phyloP scores from a whole-genome alignment of 352 stramenopile species.

The Thalassiosira pacifica region DNA sequence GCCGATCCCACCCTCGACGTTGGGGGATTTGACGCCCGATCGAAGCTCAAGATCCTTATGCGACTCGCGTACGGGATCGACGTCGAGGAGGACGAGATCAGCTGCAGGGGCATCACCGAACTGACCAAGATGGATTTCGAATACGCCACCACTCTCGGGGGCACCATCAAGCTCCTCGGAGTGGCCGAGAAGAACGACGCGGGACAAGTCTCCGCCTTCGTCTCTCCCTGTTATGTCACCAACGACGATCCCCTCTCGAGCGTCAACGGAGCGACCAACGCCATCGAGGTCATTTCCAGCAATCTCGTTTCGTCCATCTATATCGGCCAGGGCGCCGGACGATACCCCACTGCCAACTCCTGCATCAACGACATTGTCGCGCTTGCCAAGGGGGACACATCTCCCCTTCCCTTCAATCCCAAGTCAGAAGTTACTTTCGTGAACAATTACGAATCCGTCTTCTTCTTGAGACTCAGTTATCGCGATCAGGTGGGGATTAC shows the following conservation, averaged over 20 bases:
- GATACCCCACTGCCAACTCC: slow-evolving; percentile 97
- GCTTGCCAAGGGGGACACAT: slow-evolving; percentile 90
- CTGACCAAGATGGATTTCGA: slow-evolving; percentile 95
- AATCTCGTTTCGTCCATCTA: slow-evolving; percentile 94
- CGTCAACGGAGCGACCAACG: slow-evolving; percentile 93
- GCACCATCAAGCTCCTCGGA: slow-evolving; percentile 97
- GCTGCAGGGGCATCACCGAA: slow-evolving; percentile 92
- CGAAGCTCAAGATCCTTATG: slow-evolving; percentile 90
- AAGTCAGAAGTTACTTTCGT: slow-evolving; percentile 72
- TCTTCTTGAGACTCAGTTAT: slow-evolving; percentile 96
- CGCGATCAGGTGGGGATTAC: slow-evolving; percentile 94
- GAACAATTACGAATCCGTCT: slow-evolving; percentile 86
- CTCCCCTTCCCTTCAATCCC: slow-evolving; percentile 89
- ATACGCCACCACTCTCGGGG: slow-evolving; percentile 97
- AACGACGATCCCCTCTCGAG: slow-evolving; percentile 91
- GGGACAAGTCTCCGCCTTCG: slow-evolving; percentile 93
- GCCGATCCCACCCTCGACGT: slow-evolving; percentile 97
- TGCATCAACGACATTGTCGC: slow-evolving; percentile 97
- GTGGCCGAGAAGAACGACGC: slow-evolving; percentile 87
- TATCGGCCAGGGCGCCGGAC: slow-evolving; percentile 93
- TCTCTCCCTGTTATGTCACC: slow-evolving; percentile 94
- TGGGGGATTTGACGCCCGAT: slow-evolving; percentile 95
- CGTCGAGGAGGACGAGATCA: slow-evolving; percentile 83
- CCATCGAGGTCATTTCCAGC: slow-evolving; percentile 88
- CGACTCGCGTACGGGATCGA: slow-evolving; percentile 84